Base-by-base conservation (phyloP, 2,329 filamentous ascomycete species). In the Penicillium sp. region DNA sequence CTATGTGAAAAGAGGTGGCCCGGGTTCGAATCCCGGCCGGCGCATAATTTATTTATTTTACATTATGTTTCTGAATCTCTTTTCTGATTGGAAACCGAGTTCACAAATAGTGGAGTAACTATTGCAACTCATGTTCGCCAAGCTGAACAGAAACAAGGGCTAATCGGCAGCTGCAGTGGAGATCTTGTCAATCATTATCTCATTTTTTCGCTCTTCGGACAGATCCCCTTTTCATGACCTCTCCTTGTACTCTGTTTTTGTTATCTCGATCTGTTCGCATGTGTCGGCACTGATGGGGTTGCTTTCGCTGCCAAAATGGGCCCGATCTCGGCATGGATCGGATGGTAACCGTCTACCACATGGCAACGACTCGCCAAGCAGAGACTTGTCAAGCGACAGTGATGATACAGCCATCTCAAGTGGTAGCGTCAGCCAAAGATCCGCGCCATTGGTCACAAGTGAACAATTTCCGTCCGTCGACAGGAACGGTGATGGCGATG, bases 1-100 rank as follows among this genome's bases (percentile, higher is more conserved):
- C n/a, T n/a, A n/a, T n/a, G n/a, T 30, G 17, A 33, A 18, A 25
- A 18, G 53, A 41, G 42, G 41, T 17, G 46, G 34, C 47, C 48
- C 43, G 51, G 50, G 51, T 55, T 53, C 51, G 51, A 55, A 47
- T 44, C 51, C 50, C 48, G 47, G 45, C 45, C 44, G 38, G 35
- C 27, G 42, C 48, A 51, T 12, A 6, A 17, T 6, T 16, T 14
- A 6, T 30, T 11, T 26, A 35, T 40, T 34, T 37, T 36, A 44
- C 39, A 25, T 37, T 38, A 2, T 27, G 34, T 32, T 26, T n/a
- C n/a, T n/a, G n/a, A n/a, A n/a, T n/a, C n/a, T n/a, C n/a, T n/a
- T n/a, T n/a, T n/a, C n/a, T n/a, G n/a, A n/a, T n/a, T n/a, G n/a
- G n/a, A n/a, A n/a, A n/a, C n/a, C n/a, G n/a, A n/a, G n/a, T n/a